Base-by-base conservation (phyloP, 2,329 filamentous ascomycete species). In the Scopulariopsis brevicaulis region DNA sequence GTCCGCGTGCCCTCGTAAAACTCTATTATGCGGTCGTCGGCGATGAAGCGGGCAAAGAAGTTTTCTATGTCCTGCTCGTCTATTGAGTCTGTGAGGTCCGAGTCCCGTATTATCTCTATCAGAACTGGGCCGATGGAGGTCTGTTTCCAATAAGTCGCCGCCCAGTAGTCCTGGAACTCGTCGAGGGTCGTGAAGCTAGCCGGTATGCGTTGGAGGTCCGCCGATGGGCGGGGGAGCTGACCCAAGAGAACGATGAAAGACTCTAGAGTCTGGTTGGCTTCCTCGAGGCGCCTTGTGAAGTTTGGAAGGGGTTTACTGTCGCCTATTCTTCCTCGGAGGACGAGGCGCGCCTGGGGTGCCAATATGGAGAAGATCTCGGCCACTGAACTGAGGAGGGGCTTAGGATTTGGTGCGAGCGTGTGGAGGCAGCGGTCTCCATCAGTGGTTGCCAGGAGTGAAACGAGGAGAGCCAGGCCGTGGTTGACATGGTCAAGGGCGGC, bases 401-500 rank as follows among this genome's bases (percentile, higher is more conserved):
- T 62, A 2, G 65, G 67, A 34, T 67, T 63, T 11, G 66, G 65
- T 0, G 62, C 64, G 1, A 68, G 52, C 2, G 58, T 57, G 22
- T 54, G 54, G 0, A 65, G 35, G 6, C 60, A 55, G 3, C 55
- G 48, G 4, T 61, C 52, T 2, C 53, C 25, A 7, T 65, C 58
- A 4, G 56, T 54, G 11, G 69, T 68, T 0, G 65, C 65, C n/a
- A 71, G 11, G 6, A 73, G 53, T 1, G 65, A 59, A 18, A 73
- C 62, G 1, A 73, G 51, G 4, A 73, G 63, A 10, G 70, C 65
- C 11, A 72, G 58, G 0, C 67, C 69, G 51, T 72, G 70, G 20
- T 71, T 71, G 4, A 72, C 61, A 53, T 72, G 70, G n/a, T 67
- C 64, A 18, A 71, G 54, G 0, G 69, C 70, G 8, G 66, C 66